Evolutionary conservation across 169 alveolate genomes (phyloP).

Genomic region (Eimeria necatrix): DNA sequence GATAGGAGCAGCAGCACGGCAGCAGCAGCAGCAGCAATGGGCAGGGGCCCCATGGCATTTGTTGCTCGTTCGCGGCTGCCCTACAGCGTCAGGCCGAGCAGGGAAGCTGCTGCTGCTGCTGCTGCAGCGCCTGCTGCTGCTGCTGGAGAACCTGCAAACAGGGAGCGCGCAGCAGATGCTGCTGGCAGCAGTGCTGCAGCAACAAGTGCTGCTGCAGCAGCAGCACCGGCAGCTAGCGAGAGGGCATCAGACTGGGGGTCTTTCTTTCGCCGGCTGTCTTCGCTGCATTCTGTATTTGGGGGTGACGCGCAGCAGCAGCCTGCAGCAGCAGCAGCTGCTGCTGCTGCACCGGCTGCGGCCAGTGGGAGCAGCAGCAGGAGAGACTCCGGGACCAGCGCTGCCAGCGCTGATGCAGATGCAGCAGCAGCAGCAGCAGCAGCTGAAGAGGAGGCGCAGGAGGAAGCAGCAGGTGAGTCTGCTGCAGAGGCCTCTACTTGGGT

Average conservation of each 20-base stretch:
- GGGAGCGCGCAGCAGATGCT: not conserved
- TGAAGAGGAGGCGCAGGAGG: not conserved
- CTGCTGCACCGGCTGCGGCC: slow-evolving; percentile 13
- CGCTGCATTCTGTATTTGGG: not conserved
- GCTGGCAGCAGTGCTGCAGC: not conserved
- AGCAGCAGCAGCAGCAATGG: not conserved
- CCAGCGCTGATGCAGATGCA: not conserved
- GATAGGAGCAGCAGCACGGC: not conserved
- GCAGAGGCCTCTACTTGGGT: not conserved
- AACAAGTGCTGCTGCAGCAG: not conserved
- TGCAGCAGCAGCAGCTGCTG: slow-evolving; percentile 3
- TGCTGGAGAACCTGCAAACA: not conserved
- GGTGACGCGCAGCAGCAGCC: not conserved
- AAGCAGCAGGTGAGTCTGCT: not conserved
- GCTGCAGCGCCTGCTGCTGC: not conserved
- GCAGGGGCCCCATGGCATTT: not conserved
- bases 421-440: not conserved
- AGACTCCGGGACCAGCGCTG: not conserved
- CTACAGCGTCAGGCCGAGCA: not conserved
- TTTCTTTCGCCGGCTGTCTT: slow-evolving; percentile 4
- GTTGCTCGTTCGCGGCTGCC: not conserved
- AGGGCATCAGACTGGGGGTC: not conserved
- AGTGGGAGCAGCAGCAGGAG: slow-evolving; percentile 13
- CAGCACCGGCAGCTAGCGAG: not conserved
- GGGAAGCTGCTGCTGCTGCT: not conserved